phyloP scores from a whole-genome alignment of 352 stramenopile genomes.

The Phytopythium cucurbitacearum region DNA sequence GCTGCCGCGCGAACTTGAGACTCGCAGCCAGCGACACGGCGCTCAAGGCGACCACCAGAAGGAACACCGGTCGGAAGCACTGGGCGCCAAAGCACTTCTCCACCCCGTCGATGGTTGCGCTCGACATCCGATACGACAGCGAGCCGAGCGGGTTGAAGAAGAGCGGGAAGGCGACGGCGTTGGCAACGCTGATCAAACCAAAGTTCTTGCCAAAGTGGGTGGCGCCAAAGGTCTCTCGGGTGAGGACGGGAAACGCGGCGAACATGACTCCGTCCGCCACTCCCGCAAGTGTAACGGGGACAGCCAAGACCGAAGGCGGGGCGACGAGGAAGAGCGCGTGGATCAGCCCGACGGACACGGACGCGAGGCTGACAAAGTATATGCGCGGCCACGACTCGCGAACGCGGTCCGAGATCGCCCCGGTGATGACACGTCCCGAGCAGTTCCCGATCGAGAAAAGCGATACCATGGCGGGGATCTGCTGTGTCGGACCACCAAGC shows the following conservation, averaged over 20 bases:
- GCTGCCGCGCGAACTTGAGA: conserved; percentile 40
- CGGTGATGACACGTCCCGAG: conserved; percentile 43
- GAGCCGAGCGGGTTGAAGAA: conserved; percentile 69
- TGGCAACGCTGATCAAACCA: conserved; percentile 68
- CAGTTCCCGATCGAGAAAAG: conserved; percentile 74
- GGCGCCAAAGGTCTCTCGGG: conserved; percentile 61
- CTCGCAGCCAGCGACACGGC: conserved; percentile 43
- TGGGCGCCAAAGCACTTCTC: conserved; percentile 48
- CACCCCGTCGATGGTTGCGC: conserved; percentile 26
- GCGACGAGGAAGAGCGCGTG: conserved; percentile 56
- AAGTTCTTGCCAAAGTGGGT: conserved; percentile 81
- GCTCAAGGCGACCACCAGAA: conserved; percentile 51
- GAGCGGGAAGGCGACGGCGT: conserved; percentile 65
- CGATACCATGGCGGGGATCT: conserved; percentile 62
- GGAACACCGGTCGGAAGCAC: conserved; percentile 65
- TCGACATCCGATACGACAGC: conserved; percentile 43
- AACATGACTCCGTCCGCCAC: conserved; percentile 75
- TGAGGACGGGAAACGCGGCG: conserved; percentile 61
- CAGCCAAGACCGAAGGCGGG: conserved; percentile 26
- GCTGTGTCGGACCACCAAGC: conserved; percentile 27
- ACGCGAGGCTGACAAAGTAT: conserved; percentile 56
- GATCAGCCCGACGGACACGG: conserved; percentile 49
- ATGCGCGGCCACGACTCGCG: conserved; percentile 39
- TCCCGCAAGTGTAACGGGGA: conserved; percentile 60
- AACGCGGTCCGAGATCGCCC: conserved; percentile 57